These are phyloP conservation scores for Graphilbum fragrans DNA, from an alignment of 2,329 filamentous ascomycete species.

Conservation along the genomic window DNA sequence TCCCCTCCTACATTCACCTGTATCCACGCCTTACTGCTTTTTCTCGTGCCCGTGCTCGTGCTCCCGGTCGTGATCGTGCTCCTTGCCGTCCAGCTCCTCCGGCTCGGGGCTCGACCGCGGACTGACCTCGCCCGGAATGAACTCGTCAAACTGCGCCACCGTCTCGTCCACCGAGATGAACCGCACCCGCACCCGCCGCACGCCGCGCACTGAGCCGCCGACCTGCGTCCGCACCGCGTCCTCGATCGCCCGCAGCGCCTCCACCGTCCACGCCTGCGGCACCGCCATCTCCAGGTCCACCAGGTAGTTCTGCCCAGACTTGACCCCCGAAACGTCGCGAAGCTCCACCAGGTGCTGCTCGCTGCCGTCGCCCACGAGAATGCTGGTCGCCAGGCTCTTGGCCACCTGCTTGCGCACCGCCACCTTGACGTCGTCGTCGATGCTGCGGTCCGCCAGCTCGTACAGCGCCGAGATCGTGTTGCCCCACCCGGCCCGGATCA, in stretches of 20 bases:
- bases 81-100: slow-evolving; percentile 32
- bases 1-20: not conserved
- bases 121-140: slow-evolving; percentile 54
- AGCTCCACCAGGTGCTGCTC: slow-evolving; percentile 53
- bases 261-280: slow-evolving; percentile 63
- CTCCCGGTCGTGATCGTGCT: slow-evolving; percentile 26
- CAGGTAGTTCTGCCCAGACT: slow-evolving; percentile 92
- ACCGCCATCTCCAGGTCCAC: slow-evolving; percentile 82
- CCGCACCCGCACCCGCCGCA: slow-evolving; percentile 69
- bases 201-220: slow-evolving; percentile 68
- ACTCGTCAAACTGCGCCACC: slow-evolving; percentile 58
- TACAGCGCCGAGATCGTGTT: slow-evolving; percentile 75
- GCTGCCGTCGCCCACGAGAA: slow-evolving; percentile 28
- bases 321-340: slow-evolving; percentile 74
- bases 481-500: slow-evolving; percentile 76
- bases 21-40: not conserved
- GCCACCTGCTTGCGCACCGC: slow-evolving; percentile 56
- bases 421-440: slow-evolving; percentile 72
- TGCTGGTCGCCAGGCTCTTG: slow-evolving; percentile 33
- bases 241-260: slow-evolving; percentile 59
- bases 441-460: slow-evolving; percentile 81
- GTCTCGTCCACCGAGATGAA: slow-evolving; percentile 61
- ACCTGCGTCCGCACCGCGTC: slow-evolving; percentile 59
- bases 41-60: slow-evolving; percentile 13
- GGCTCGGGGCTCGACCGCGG: slow-evolving; percentile 46